Evolutionary conservation across 257 asterid species (phyloP).

Genomic region (Solanum habrochaites): DNA sequence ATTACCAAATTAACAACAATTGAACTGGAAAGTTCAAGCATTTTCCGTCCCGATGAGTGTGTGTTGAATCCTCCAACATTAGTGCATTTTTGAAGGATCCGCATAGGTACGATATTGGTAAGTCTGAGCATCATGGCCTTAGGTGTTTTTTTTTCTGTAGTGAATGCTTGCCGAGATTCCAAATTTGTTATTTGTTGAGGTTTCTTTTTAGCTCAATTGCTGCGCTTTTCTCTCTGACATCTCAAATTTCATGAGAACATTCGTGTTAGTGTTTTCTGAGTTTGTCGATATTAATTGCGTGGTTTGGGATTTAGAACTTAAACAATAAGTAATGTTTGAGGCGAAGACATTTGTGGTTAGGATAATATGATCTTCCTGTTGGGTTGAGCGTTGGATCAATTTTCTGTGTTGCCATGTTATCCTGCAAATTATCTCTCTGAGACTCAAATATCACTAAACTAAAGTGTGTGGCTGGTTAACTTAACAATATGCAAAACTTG

Average conservation of each 20-base stretch:
- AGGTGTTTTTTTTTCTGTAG: neutral
- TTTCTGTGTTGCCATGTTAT: neutral
- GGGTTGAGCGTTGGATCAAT: neutral
- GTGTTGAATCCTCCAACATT: neutral
- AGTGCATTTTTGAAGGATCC: neutral
- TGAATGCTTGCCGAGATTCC: neutral
- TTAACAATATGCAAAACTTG: neutral
- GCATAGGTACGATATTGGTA: neutral
- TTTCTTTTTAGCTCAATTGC: neutral
- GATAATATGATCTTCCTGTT: neutral
- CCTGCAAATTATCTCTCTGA: neutral
- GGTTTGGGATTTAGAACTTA: neutral
- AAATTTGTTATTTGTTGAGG: neutral
- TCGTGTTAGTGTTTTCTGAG: neutral
- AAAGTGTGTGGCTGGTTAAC: neutral
- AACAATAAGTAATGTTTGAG: neutral
- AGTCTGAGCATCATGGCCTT: neutral
- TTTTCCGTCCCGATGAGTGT: neutral
- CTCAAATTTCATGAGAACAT: neutral
- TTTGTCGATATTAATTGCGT: neutral
- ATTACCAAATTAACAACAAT: neutral
- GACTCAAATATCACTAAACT: neutral
- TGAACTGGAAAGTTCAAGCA: neutral
- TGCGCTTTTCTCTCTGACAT: neutral
- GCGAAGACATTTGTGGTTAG: neutral